Percentiles rank a stretch among this genome's conserved stretches.
These are phyloP conservation scores for Fusarium scirpi DNA, from an alignment of 2,329 filamentous ascomycete genomes.

Conservation along the genomic window DNA sequence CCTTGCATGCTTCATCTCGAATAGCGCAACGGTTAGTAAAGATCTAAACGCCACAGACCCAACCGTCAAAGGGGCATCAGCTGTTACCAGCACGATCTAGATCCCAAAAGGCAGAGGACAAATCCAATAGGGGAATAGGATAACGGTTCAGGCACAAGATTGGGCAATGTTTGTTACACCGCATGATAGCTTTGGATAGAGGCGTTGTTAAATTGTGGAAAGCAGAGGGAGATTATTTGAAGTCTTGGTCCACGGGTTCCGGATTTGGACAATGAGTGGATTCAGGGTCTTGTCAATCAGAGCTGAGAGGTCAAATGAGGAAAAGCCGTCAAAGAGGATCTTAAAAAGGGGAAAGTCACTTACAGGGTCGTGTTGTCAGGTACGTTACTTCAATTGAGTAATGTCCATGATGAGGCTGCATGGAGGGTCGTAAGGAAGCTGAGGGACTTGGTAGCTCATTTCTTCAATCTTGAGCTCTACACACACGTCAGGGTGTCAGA, in stretches of 20 bases:
- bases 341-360: neutral
- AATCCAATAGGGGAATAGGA: neutral
- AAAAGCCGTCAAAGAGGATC: neutral
- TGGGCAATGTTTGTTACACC: neutral
- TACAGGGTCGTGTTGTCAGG: neutral
- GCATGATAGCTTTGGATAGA: neutral
- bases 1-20: neutral
- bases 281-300: neutral
- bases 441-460: neutral
- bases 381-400: neutral
- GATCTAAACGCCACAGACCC: slow-evolving; percentile 29
- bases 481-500: too few species aligned
- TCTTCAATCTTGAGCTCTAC: too few species aligned
- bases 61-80: slow-evolving; percentile 14
- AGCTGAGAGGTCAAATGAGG: neutral
- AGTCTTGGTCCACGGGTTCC: slow-evolving; percentile 21
- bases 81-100: slow-evolving; percentile 20
- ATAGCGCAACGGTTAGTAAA: slow-evolving; percentile 19
- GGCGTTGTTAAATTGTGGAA: neutral
- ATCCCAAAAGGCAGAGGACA: neutral
- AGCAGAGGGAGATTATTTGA: slow-evolving; percentile 11
- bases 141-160: neutral
- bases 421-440: neutral
- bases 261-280: neutral
- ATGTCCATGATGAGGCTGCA: neutral